Evolutionary conservation across 1,284 basidiomycete genomes (phyloP).

Genomic region (Cystobasidium sp.): DNA sequence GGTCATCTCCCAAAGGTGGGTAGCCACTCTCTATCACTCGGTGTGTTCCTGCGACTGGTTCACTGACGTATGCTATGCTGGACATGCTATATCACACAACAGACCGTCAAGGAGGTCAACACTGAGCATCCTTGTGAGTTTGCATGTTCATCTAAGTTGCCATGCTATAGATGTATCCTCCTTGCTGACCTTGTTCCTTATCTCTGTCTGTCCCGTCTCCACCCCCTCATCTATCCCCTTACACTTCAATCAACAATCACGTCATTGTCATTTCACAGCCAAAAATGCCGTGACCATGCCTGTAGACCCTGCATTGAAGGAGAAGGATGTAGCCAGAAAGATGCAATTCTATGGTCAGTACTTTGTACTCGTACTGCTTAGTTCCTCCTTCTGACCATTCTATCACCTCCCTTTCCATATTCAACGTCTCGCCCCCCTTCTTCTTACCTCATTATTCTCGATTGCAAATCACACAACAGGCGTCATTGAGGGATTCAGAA

Average conservation of each 20-base stretch:
- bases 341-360: constrained; percentile 58
- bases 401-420: not conserved
- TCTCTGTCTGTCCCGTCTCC: not conserved
- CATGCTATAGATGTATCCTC: not conserved
- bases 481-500: constrained; percentile 28
- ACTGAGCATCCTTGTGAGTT: constrained; percentile 29
- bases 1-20: constrained; percentile 33
- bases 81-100: not conserved
- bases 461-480: not conserved
- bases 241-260: not conserved
- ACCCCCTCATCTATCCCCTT: not conserved
- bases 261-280: constrained; percentile 33
- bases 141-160: too few relatives aligned
- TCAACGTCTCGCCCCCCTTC: not conserved
- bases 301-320: constrained; percentile 55
- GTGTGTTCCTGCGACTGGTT: not conserved
- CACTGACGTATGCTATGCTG: constrained; percentile 2
- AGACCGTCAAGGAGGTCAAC: constrained; percentile 30
- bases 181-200: not conserved
- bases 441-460: not conserved
- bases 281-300: constrained; percentile 57
- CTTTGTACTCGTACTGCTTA: not conserved
- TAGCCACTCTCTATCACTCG: not conserved
- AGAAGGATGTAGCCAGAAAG: constrained; percentile 59
- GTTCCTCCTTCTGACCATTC: not conserved